Conservation (phyloP, 352 stramenopile genomes). For the Pythium phragmiticola region DNA sequence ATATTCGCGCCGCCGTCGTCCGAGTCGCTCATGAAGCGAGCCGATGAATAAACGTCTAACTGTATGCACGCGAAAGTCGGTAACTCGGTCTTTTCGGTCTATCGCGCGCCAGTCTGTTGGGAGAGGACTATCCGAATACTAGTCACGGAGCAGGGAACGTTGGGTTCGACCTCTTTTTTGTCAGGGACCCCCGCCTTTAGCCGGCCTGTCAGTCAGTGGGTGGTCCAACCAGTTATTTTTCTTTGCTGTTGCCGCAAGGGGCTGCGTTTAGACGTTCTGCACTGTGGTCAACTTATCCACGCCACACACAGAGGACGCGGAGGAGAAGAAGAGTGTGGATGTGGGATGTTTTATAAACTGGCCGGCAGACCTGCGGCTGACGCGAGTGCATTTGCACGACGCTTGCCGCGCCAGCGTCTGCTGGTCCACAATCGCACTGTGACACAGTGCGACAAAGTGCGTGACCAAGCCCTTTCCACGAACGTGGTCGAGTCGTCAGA, state of each 20-base stretch:
- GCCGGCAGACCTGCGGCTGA: background rate
- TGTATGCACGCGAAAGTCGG: background rate
- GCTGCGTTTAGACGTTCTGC: slow-evolving; percentile 6
- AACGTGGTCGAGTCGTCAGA: slow-evolving; percentile 7
- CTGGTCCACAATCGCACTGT: slow-evolving; percentile 10
- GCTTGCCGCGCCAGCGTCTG: background rate
- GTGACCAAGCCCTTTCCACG: slow-evolving; percentile 13
- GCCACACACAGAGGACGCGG: background rate
- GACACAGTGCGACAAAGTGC: background rate
- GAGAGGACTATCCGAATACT: background rate
- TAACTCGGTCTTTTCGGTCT: background rate
- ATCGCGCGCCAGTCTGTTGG: background rate
- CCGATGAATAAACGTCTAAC: background rate
- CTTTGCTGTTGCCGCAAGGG: background rate
- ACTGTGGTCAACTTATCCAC: background rate
- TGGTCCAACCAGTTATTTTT: too few species aligned
- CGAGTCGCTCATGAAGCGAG: slow-evolving; percentile 22
- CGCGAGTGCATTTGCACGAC: background rate
- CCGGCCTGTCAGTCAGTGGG: background rate
- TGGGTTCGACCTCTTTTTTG: slow-evolving; percentile 1
- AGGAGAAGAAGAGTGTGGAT: background rate
- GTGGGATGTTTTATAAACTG: background rate
- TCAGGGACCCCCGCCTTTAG: slow-evolving; percentile 2
- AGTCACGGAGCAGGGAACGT: background rate
- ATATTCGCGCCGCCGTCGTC: slow-evolving; percentile 36